Evolutionary conservation across 2,329 filamentous ascomycete species (phyloP).

Genomic region (Paraphaeosphaeria sporulosa): DNA sequence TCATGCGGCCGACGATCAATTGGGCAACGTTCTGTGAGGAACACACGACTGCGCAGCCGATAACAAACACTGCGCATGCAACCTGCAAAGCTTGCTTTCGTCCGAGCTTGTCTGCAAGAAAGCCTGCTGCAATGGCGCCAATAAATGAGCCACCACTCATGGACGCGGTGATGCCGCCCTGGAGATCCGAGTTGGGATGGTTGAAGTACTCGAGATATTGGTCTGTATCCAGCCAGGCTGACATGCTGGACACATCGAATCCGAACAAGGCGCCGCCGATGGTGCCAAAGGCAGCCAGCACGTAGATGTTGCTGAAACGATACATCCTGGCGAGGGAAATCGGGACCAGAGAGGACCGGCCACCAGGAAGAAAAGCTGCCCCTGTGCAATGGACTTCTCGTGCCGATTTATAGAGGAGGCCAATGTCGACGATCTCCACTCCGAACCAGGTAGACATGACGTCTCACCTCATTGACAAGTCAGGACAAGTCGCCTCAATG

Average conservation of each 20-base stretch:
- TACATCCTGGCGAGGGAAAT: slow-evolving; percentile 12
- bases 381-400: not conserved
- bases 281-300: slow-evolving; percentile 61
- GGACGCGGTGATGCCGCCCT: slow-evolving; percentile 60
- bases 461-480: not conserved
- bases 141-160: slow-evolving; percentile 59
- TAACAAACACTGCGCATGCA: slow-evolving; percentile 57
- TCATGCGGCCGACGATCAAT: slow-evolving; percentile 56
- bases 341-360: not conserved
- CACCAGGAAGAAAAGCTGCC: not conserved
- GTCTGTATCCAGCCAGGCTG: slow-evolving; percentile 59
- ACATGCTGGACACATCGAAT: slow-evolving; percentile 65
- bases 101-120: slow-evolving; percentile 58
- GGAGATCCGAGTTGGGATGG: slow-evolving; percentile 56
- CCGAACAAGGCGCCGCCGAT: slow-evolving; percentile 63
- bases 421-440: not conserved
- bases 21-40: slow-evolving; percentile 48
- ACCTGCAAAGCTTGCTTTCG: slow-evolving; percentile 57
- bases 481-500: too few species aligned
- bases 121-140: slow-evolving; percentile 59
- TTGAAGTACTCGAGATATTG: slow-evolving; percentile 59
- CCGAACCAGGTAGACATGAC: not conserved
- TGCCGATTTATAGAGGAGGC: not conserved
- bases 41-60: slow-evolving; percentile 52
- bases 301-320: slow-evolving; percentile 60